Evolutionary conservation across 2,329 filamentous ascomycete genomes (phyloP), one percentile per base, ranked within the genome.

Genomic region (Fusarium marasasianum): DNA sequence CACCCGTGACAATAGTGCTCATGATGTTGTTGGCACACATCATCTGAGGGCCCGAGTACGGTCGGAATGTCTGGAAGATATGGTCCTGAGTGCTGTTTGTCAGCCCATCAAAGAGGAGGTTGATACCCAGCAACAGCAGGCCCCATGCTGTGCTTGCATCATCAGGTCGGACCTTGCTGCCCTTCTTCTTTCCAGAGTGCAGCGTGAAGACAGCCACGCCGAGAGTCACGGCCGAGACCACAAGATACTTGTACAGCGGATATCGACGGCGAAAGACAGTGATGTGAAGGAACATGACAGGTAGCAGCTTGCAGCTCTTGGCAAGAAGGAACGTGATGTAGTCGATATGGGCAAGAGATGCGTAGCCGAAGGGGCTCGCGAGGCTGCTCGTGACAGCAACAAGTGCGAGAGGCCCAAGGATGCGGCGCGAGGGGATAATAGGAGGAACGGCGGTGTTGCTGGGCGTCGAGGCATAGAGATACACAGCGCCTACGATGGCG

Each of bases 1-100:
- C 80, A 26, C 89, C 87, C 8, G 95, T 98, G 64, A 98, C 86
- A 53, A 91, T 80, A 8, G 95, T 96, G 77, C 90, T 92, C 83
- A 98, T 93, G 63, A 98, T 86, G 81, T 98, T 99, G 83, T 98
- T 94, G 44, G 96, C 95, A 81, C 95, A 97, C 96, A 99, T 99
- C 96, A 99, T 99, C 88, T 99, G 96, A 68, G 96, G 95, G 15
- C 96, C 96, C 6, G 91, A 90, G 81, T 96, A 98, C 20, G 92
- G 91, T 74, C 90, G 91, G 84, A 95, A 97, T 12, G 90, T 87
- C 73, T 85, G 84, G 82, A 98, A 98, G 82, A 99, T 94, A 83
- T 98, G 92, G 83, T 99, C 96, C 86, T 99, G 96, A 6, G 96
- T 98, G 61, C 93, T 95, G 83, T 99, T 99, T 67, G 96, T 98